These are phyloP conservation scores for Penicillium aurantiogriseum DNA, from an alignment of 2,329 filamentous ascomycete species.

Conservation along the genomic window DNA sequence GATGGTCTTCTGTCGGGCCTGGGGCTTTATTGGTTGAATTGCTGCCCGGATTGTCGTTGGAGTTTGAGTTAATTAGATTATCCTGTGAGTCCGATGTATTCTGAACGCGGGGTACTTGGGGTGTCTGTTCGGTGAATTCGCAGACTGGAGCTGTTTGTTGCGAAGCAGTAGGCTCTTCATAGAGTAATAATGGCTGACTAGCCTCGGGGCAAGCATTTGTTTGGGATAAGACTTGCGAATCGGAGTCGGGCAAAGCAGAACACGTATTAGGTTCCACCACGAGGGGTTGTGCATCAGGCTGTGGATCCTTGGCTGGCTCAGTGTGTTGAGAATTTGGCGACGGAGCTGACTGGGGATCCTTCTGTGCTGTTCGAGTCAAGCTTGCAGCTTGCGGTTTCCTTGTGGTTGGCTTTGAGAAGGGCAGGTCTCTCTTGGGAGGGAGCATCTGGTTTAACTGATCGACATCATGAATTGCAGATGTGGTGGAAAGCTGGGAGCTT, in stretches of 20 bases:
- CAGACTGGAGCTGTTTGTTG: not conserved
- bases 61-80: not conserved
- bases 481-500: slow-evolving; percentile 24
- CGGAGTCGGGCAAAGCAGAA: not conserved
- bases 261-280: not conserved
- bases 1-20: slow-evolving; percentile 19
- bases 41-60: not conserved
- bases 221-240: not conserved
- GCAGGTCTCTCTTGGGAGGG: slow-evolving; percentile 45
- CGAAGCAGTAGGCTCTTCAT: not conserved
- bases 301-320: not conserved
- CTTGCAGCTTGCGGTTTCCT: slow-evolving; percentile 8
- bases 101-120: not conserved
- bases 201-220: not conserved
- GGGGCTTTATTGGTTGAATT: not conserved
- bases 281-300: not conserved
- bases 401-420: slow-evolving; percentile 36
- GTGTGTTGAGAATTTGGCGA: not conserved
- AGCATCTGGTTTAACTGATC: slow-evolving; percentile 36
- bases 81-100: not conserved
- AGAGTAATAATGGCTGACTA: not conserved
- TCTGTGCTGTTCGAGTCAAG: not conserved
- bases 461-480: slow-evolving; percentile 28
- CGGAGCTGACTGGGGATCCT: not conserved
- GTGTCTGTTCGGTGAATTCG: not conserved